Evolutionary conservation across 1,139 yeast species (phyloP).

Genomic region (Kluyveromyces sp.): DNA sequence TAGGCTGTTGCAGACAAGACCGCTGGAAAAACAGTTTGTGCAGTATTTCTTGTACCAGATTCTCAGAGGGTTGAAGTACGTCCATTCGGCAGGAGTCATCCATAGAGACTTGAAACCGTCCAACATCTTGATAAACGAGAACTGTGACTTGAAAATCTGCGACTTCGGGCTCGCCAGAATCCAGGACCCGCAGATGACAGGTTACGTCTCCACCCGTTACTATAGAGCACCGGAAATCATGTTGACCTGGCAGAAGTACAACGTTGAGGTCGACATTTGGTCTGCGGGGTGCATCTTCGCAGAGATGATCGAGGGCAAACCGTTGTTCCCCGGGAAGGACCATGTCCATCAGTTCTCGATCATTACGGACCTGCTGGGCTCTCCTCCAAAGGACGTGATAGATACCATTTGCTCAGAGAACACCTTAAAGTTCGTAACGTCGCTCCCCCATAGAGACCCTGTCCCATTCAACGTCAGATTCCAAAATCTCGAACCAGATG

Average conservation of each 20-base stretch:
- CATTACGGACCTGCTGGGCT: slow-evolving; percentile 90
- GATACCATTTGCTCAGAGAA: slow-evolving; percentile 95
- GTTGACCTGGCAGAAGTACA: slow-evolving; percentile 99
- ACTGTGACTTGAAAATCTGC: slow-evolving; percentile 92
- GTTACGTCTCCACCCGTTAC: slow-evolving; percentile 93
- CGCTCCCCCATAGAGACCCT: slow-evolving; percentile 88
- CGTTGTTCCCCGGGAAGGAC: slow-evolving; percentile 96
- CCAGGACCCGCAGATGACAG: slow-evolving; percentile 99
- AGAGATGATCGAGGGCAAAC: slow-evolving; percentile 98
- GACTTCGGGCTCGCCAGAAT: slow-evolving; percentile 96
- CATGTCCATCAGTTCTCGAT: slow-evolving; percentile 97
- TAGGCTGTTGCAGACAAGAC: slow-evolving; percentile 82
- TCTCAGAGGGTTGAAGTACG: slow-evolving; percentile 85
- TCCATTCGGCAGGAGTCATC: slow-evolving; percentile 94
- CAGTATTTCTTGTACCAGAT: slow-evolving; percentile 95
- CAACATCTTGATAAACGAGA: slow-evolving; percentile 86
- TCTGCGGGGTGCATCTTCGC: slow-evolving; percentile 98
- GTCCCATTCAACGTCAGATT: slow-evolving; percentile 81
- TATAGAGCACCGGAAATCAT: slow-evolving; percentile 98
- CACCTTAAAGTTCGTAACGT: slow-evolving; percentile 87
- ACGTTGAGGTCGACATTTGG: slow-evolving; percentile 98
- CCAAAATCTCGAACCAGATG: slow-evolving; percentile 82
- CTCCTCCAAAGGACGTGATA: slow-evolving; percentile 94
- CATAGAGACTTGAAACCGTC: slow-evolving; percentile 94
- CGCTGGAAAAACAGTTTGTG: slow-evolving; percentile 90